These are phyloP conservation scores for Ophiostoma sp. DNA, from an alignment of 2,329 filamentous ascomycete genomes.

Conservation along the genomic window DNA sequence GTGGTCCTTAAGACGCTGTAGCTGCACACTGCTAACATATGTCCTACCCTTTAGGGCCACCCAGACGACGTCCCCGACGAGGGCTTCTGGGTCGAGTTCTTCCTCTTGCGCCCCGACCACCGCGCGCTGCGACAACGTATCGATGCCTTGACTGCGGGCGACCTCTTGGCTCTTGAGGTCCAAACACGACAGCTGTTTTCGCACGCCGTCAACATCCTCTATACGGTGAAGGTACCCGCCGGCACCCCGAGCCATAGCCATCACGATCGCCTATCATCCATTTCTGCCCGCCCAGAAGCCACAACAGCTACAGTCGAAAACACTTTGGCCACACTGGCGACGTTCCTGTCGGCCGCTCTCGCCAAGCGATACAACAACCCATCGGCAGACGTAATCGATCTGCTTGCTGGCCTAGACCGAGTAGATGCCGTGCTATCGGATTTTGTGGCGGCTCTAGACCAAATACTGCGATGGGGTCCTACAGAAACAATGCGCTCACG, in stretches of 20 bases:
- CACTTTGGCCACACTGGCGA: slow-evolving; percentile 67
- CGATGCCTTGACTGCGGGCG: slow-evolving; percentile 63
- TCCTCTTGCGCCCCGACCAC: slow-evolving; percentile 77
- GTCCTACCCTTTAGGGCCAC: background rate
- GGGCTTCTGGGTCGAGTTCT: slow-evolving; percentile 95
- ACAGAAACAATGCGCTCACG: slow-evolving; percentile 65
- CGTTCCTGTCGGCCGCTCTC: slow-evolving; percentile 76
- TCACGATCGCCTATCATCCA: background rate
- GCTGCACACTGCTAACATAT: background rate
- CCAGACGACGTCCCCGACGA: slow-evolving; percentile 56
- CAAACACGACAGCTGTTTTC: slow-evolving; percentile 74
- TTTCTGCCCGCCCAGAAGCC: background rate
- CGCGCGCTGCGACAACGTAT: slow-evolving; percentile 62
- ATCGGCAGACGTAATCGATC: slow-evolving; percentile 86
- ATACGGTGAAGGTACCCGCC: background rate
- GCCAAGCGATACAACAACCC: slow-evolving; percentile 91
- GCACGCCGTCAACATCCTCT: slow-evolving; percentile 53
- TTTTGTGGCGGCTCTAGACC: slow-evolving; percentile 76
- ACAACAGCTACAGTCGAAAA: slow-evolving; percentile 15
- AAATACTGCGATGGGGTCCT: slow-evolving; percentile 71
- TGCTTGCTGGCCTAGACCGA: slow-evolving; percentile 82
- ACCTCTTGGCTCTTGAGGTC: slow-evolving; percentile 69
- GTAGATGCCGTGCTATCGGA: slow-evolving; percentile 84
- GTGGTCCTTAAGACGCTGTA: too few relatives aligned
- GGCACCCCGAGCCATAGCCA: background rate